These are phyloP conservation scores for Tolypocladium ophioglossoides DNA, from an alignment of 2,329 filamentous ascomycete species.

Conservation along the genomic window DNA sequence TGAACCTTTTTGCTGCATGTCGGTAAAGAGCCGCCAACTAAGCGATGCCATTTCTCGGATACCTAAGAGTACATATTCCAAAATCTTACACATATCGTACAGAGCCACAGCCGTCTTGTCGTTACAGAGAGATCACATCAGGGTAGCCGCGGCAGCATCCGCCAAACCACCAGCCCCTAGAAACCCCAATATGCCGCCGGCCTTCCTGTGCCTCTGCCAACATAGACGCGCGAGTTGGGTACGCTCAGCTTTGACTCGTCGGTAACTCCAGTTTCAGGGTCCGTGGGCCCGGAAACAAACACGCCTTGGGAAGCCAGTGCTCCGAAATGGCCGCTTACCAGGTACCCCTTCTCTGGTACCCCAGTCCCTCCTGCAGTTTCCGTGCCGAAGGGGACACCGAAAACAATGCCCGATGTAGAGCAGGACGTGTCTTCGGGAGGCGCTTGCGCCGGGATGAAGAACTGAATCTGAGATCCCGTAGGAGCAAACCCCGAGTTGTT, in stretches of 20 bases:
- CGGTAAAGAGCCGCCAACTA: neutral
- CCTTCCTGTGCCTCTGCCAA: constrained; percentile 1
- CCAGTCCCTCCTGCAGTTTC: constrained; percentile 4
- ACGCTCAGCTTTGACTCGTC: constrained; percentile 22
- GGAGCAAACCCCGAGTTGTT: constrained; percentile 40
- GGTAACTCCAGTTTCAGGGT: constrained; percentile 2
- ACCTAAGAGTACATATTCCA: neutral
- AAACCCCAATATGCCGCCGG: constrained; percentile 1
- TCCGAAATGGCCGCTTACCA: constrained; percentile 40
- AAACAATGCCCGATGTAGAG: constrained; percentile 13
- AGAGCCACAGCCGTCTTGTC: neutral
- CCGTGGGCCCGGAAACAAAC: constrained; percentile 30
- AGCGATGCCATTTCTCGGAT: neutral
- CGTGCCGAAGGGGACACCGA: constrained; percentile 19
- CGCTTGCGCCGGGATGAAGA: constrained; percentile 38
- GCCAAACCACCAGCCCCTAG: constrained; percentile 3
- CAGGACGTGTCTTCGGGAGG: constrained; percentile 12
- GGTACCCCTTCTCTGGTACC: neutral
- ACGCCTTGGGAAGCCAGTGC: constrained; percentile 51
- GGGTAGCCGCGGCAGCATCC: constrained; percentile 5
- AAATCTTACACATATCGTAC: neutral
- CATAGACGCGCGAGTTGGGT: constrained; percentile 20
- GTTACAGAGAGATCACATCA: neutral
- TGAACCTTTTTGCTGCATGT: neutral
- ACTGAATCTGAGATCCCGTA: constrained; percentile 56